Conservation (phyloP, 2,329 filamentous ascomycete species). For the Aspergillus latus region DNA sequence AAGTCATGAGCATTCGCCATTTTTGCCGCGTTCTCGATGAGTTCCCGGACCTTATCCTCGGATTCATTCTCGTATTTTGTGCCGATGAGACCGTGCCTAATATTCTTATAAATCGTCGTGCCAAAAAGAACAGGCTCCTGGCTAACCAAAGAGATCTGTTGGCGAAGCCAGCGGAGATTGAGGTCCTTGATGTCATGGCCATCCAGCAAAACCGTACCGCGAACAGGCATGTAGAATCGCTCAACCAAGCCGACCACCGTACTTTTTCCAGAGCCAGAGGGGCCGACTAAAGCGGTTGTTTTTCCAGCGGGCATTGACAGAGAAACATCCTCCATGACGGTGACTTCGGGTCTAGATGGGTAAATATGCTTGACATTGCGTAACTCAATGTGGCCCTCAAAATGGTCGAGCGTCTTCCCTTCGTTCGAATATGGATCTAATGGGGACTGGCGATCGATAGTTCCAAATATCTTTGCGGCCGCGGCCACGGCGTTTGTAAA, state of each 20-base stretch:
- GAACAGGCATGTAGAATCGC: conserved; percentile 88
- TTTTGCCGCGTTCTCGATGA: conserved; percentile 77
- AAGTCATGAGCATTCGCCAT: conserved; percentile 96
- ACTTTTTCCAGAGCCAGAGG: conserved; percentile 91
- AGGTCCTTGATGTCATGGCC: conserved; percentile 76
- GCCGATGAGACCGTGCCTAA: conserved; percentile 85
- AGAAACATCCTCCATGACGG: conserved; percentile 80
- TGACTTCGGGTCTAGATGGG: conserved; percentile 85
- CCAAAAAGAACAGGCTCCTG: conserved; percentile 92
- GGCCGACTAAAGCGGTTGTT: conserved; percentile 88
- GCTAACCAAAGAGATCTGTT: conserved; percentile 87
- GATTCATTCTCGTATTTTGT: conserved; percentile 69
- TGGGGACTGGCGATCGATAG: conserved; percentile 84
- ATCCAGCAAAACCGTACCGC: conserved; percentile 75
- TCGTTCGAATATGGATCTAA: conserved; percentile 71
- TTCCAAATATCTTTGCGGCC: conserved; percentile 87
- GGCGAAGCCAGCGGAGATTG: conserved; percentile 86
- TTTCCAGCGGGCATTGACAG: conserved; percentile 83
- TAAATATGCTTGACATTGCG: conserved; percentile 89
- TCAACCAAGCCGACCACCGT: conserved; percentile 93
- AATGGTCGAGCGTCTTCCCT: conserved; percentile 70
- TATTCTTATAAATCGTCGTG: conserved; percentile 86
- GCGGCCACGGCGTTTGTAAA: conserved; percentile 82
- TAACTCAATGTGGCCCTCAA: conserved; percentile 78
- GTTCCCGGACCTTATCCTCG: conserved; percentile 66